phyloP scores from a whole-genome alignment of 2,329 filamentous ascomycete genomes.

The Cryoendolithus antarcticus region DNA sequence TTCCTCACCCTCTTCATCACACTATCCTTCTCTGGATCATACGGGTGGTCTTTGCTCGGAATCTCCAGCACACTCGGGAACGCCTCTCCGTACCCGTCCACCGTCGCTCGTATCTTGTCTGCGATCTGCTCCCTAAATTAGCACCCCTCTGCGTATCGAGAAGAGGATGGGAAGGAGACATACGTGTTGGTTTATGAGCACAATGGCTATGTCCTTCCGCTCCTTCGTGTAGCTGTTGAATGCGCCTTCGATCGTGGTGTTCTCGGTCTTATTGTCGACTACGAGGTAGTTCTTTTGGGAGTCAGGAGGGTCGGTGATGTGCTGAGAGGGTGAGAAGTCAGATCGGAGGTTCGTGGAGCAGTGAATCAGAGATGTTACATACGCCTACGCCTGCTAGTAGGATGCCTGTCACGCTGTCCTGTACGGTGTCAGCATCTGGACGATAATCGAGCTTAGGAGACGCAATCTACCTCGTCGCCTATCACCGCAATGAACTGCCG shows the following conservation, averaged over 20 bases:
- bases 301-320: constrained; percentile 79
- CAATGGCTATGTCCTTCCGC: constrained; percentile 90
- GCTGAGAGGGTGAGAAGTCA: constrained; percentile 39
- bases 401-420: constrained; percentile 95
- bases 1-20: constrained; percentile 77
- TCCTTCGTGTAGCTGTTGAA: constrained; percentile 82
- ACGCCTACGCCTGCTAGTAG: constrained; percentile 93
- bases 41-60: constrained; percentile 96
- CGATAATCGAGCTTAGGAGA: constrained; percentile 4
- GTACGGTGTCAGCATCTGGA: constrained; percentile 12
- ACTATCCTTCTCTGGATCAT: constrained; percentile 97
- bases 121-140: constrained; percentile 53
- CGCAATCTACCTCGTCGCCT: constrained; percentile 66
- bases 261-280: constrained; percentile 89
- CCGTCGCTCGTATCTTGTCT: constrained; percentile 78
- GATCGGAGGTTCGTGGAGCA: background rate
- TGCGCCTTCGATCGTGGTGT: constrained; percentile 69
- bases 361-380: constrained; percentile 24
- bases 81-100: constrained; percentile 85
- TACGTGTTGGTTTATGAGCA: constrained; percentile 97
- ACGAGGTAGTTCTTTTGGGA: constrained; percentile 96
- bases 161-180: background rate
- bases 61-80: constrained; percentile 97
- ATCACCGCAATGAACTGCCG: constrained; percentile 95
- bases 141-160: background rate